phyloP scores from a whole-genome alignment of 805 yeast species.

The Yamadazyma nakazawae region DNA sequence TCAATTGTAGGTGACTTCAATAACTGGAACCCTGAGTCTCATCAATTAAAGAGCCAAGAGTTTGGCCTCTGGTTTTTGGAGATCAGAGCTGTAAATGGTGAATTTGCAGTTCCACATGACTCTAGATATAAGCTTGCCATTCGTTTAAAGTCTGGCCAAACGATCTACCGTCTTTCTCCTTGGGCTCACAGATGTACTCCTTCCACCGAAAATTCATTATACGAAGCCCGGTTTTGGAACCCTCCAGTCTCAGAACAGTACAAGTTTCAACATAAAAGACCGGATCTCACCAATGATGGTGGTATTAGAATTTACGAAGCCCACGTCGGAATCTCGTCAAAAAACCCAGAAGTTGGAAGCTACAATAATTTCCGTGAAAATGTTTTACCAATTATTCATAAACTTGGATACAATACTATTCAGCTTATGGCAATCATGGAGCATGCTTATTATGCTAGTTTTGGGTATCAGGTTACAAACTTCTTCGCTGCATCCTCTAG shows the following conservation, averaged over 20 bases:
- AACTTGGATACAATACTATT: slow-evolving; percentile 86
- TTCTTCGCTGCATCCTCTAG: slow-evolving; percentile 89
- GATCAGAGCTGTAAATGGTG: slow-evolving; percentile 56
- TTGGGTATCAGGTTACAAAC: slow-evolving; percentile 94
- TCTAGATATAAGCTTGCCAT: slow-evolving; percentile 72
- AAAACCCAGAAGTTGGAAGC: slow-evolving; percentile 80
- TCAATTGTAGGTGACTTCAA: slow-evolving; percentile 91
- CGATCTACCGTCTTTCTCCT: slow-evolving; percentile 80
- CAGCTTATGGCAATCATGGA: slow-evolving; percentile 99
- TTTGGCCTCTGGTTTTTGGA: slow-evolving; percentile 68
- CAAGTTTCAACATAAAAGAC: slow-evolving; percentile 61
- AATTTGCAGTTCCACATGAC: slow-evolving; percentile 74
- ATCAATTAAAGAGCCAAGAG: slow-evolving; percentile 53
- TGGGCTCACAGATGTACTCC: slow-evolving; percentile 86
- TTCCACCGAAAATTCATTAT: slow-evolving; percentile 49
- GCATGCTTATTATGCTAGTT: slow-evolving; percentile 96
- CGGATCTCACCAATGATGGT: slow-evolving; percentile 40
- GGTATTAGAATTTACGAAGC: slow-evolving; percentile 85
- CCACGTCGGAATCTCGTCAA: slow-evolving; percentile 90
- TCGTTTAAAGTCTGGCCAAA: slow-evolving; percentile 62
- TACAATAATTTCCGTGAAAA: slow-evolving; percentile 81
- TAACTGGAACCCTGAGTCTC: slow-evolving; percentile 62
- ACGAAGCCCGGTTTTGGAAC: slow-evolving; percentile 93
- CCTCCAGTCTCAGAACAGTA: slow-evolving; percentile 52
- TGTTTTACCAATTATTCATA: slow-evolving; percentile 78